Evolutionary conservation across 129 eudicot species (phyloP), one percentile per base, ranked within the genome.

Genomic region (Centella asiatica): DNA sequence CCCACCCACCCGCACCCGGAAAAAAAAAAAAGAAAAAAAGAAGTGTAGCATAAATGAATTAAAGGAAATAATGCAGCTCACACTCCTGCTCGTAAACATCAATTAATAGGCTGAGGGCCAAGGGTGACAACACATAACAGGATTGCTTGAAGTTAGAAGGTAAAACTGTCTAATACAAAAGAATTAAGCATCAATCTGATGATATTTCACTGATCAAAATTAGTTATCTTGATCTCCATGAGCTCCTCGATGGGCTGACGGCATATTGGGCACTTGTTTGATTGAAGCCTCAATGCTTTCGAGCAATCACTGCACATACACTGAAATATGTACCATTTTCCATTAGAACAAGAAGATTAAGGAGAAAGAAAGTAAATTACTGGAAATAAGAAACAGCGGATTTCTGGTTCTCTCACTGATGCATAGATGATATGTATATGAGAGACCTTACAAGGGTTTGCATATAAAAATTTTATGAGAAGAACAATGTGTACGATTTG

Each of bases 231-330:
- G 76, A 90, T 90, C 83, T 90, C 94, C 69, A 90, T 76, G 56
- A 90, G 88, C 70, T 83, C 80, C 69, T 82, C 89, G 8, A 90
- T 81, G 50, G 81, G 85, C 68, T 90, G 95, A 20, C 98, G 87
- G 63, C 98, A 90, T 39, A 90, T 87, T 1, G 98, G 98, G 80
- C 98, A 93, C 63, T 76, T 87, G 73, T 93, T 87, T 34, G 99
- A 80, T 52, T 87, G 99, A 67, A 80, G 73, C 57, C 96, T 81
- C 78, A 93, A 72, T 64, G 79, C 83, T 68, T 87, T 84, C 28
- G 99, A 95, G 68, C 99, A 93, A 58, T 76, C 83, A 32, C 99
- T 87, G 84, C 99, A 93, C 92, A 93, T 77, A 66, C 99, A 93
- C 99, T 93, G 78, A 32, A 78, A 76, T n/a, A 55, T 19, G 44